Evolutionary conservation across 257 asterid genomes (phyloP).

Genomic region (Fraxinus excelsior): DNA sequence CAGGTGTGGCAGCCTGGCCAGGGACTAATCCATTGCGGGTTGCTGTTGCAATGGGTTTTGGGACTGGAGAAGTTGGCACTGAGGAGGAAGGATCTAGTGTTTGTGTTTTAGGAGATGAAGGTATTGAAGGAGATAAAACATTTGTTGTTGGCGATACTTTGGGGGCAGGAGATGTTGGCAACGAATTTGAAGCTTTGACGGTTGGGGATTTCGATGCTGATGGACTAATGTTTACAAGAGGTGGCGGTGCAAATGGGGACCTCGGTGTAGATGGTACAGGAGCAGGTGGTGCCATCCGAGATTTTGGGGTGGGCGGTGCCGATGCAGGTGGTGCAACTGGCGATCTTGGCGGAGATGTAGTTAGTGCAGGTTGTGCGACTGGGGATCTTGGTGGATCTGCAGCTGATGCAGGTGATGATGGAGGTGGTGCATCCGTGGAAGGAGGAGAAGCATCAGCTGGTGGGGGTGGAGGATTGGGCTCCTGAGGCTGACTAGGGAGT

Average conservation of each 20-base stretch:
- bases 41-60: constrained; percentile 23
- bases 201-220: constrained; percentile 20
- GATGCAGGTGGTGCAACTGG: constrained; percentile 23
- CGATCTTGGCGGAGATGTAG: constrained; percentile 4
- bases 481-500: background rate
- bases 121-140: background rate
- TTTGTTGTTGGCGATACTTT: constrained; percentile 17
- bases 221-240: background rate
- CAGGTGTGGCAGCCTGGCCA: constrained; percentile 29
- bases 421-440: background rate
- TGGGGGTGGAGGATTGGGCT: background rate
- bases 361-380: background rate
- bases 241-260: constrained; percentile 4
- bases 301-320: constrained; percentile 10
- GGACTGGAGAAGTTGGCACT: constrained; percentile 26
- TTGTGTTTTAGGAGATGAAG: constrained; percentile 29
- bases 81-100: constrained; percentile 32
- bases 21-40: constrained; percentile 2
- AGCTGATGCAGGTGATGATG: constrained; percentile 11
- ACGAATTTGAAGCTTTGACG: background rate
- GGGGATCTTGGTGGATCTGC: constrained; percentile 26
- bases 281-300: constrained; percentile 8
- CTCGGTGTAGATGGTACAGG: constrained; percentile 5
- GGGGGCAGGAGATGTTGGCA: constrained; percentile 15
- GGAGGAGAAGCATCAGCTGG: constrained; percentile 4